phyloP scores from a whole-genome alignment of 176 grass and related monocot species.

The Dendrocalamus sinicus region DNA sequence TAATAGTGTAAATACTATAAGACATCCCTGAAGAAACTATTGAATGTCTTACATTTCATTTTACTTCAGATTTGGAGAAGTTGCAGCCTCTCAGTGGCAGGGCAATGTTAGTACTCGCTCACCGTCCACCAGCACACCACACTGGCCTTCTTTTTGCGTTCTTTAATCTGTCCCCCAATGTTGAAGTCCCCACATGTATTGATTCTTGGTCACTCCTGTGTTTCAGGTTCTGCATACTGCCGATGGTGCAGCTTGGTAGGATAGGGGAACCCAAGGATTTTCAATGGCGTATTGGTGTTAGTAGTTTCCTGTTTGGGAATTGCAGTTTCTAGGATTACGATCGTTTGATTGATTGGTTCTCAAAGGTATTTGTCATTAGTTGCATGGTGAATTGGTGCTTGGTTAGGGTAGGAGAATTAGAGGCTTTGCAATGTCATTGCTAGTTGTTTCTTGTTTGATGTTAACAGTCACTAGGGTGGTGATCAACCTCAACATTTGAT shows the following conservation, averaged over 20 bases:
- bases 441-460: not conserved
- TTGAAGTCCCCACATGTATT: not conserved
- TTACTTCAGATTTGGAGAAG: too few species aligned
- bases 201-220: not conserved
- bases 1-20: not conserved
- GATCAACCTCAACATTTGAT: not conserved
- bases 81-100: slow-evolving; percentile 13
- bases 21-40: too few species aligned
- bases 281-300: not conserved
- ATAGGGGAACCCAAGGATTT: not conserved
- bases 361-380: not conserved
- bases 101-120: slow-evolving; percentile 50
- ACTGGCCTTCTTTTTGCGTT: not conserved
- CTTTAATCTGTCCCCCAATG: not conserved
- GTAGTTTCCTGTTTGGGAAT: not conserved
- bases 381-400: not conserved
- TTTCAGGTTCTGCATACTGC: slow-evolving; percentile 62
- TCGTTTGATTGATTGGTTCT: not conserved
- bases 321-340: not conserved
- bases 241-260: slow-evolving; percentile 15
- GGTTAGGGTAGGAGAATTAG: not conserved
- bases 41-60: too few species aligned
- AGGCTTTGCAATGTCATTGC: not conserved
- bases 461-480: not conserved
- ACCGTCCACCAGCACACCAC: not conserved